Evolutionary conservation across 257 asterid genomes (phyloP).

Genomic region (Solanum raphanifolium): DNA sequence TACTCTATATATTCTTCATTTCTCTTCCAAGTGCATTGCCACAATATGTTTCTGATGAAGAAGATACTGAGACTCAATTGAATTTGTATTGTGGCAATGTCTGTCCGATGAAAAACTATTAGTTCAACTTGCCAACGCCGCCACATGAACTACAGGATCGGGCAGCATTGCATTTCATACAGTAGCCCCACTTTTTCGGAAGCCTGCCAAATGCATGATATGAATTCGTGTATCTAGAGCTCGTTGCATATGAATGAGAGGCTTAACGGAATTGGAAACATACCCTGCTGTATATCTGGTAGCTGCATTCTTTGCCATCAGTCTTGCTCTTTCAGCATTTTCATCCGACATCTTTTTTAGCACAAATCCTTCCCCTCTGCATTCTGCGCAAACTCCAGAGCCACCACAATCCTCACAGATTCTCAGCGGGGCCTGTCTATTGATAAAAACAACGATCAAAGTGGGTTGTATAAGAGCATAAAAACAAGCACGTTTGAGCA

Average conservation of each 20-base stretch:
- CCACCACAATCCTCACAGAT: constrained; percentile 68
- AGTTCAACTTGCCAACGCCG: constrained; percentile 66
- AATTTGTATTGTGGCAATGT: not conserved
- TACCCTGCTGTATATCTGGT: constrained; percentile 96
- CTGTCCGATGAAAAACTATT: not conserved
- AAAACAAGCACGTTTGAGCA: not conserved
- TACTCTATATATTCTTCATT: not conserved
- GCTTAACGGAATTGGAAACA: not conserved
- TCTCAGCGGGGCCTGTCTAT: constrained; percentile 39
- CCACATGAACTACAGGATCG: constrained; percentile 70
- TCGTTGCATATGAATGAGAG: not conserved
- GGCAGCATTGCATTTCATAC: constrained; percentile 77
- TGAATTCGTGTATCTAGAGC: not conserved
- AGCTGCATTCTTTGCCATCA: constrained; percentile 60
- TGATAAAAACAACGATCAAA: not conserved
- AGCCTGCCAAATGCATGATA: constrained; percentile 36
- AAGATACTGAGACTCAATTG: not conserved
- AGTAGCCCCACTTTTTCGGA: constrained; percentile 95
- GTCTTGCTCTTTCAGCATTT: constrained; percentile 65
- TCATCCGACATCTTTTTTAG: constrained; percentile 57
- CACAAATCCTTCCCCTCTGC: constrained; percentile 88
- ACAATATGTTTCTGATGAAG: not conserved
- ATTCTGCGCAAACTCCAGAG: constrained; percentile 77
- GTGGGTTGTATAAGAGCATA: not conserved
- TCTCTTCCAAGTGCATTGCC: not conserved